These are phyloP conservation scores for Aspergillus pseudoviridinutans DNA, from an alignment of 2,329 filamentous ascomycete species.

Conservation along the genomic window DNA sequence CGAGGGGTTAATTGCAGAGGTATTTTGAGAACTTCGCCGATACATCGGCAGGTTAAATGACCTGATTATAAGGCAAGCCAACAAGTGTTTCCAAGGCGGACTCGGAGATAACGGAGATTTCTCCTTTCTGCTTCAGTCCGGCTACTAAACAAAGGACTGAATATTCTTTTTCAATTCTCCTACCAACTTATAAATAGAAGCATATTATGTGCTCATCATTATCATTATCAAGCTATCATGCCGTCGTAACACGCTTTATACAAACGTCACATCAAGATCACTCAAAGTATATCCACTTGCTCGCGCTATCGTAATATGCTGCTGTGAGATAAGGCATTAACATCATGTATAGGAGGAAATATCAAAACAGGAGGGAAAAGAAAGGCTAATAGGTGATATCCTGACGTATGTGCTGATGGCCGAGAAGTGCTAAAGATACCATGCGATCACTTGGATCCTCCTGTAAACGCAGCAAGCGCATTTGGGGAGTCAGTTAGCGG, in stretches of 20 bases:
- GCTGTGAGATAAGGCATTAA: not conserved
- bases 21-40: not conserved
- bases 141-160: too few species aligned
- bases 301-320: not conserved
- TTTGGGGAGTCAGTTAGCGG: slow-evolving; percentile 58
- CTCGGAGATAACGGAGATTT: slow-evolving; percentile 17
- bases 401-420: not conserved
- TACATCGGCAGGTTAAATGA: not conserved
- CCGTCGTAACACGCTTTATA: not conserved
- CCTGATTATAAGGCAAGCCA: not conserved
- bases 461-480: slow-evolving; percentile 33
- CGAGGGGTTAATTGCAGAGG: not conserved
- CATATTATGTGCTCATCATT: not conserved
- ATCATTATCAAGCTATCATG: not conserved
- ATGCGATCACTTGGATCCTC: not conserved
- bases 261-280: not conserved
- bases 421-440: not conserved
- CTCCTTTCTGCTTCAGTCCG: not conserved
- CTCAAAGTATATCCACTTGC: not conserved
- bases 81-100: slow-evolving; percentile 8
- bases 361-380: not conserved
- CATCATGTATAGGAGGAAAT: not conserved
- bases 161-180: not conserved
- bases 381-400: not conserved
- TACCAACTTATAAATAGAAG: not conserved